A percentile compares a stretch with the other conserved stretches of the same genome.
Conservation (phyloP, 306 rosid species). For the Cicer judaicum region DNA sequence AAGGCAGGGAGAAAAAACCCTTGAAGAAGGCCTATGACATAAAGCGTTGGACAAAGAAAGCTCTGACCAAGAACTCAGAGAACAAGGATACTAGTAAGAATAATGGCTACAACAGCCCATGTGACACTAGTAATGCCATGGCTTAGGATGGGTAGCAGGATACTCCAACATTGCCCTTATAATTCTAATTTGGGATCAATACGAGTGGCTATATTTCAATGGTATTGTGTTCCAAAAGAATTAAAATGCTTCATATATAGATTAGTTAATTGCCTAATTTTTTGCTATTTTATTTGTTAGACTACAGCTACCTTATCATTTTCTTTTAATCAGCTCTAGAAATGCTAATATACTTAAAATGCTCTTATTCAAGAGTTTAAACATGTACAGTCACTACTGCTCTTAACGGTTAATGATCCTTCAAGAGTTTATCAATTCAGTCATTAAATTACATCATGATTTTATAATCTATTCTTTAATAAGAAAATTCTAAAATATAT, state of each 20-base stretch:
- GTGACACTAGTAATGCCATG: not conserved
- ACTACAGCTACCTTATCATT: not conserved
- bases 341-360: not conserved
- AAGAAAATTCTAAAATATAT: slow-evolving; percentile 1
- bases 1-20: slow-evolving; percentile 65
- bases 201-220: not conserved
- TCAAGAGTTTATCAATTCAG: not conserved
- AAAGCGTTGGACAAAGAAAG: slow-evolving; percentile 82
- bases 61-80: slow-evolving; percentile 60
- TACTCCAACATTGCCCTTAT: slow-evolving; percentile 7
- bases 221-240: not conserved
- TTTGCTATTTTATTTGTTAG: slow-evolving; percentile 13
- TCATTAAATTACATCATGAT: not conserved
- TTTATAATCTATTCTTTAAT: not conserved
- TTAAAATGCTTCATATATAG: not conserved
- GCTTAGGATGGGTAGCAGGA: not conserved
- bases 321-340: not conserved
- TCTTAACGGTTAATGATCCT: not conserved
- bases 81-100: slow-evolving; percentile 54
- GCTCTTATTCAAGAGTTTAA: not conserved
- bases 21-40: slow-evolving; percentile 73
- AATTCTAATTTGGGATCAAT: slow-evolving; percentile 16
- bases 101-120: slow-evolving; percentile 6
- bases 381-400: not conserved
- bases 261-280: slow-evolving; percentile 7